Evolutionary conservation across 805 yeast species (phyloP).

Genomic region (Kuraishia molischiana): DNA sequence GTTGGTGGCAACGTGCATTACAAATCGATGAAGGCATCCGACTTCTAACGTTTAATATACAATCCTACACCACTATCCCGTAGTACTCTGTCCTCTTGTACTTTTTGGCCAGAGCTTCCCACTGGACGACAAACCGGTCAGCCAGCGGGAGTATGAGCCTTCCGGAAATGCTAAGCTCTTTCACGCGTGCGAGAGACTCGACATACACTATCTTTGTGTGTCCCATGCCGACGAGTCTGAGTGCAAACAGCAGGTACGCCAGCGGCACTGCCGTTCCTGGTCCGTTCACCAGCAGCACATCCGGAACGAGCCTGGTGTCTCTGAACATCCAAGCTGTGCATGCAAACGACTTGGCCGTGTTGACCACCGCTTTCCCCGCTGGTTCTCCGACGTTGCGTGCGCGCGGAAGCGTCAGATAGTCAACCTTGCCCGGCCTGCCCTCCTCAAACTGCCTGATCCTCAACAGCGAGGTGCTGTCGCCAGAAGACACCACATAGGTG

Average conservation of each 20-base stretch:
- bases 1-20: neutral
- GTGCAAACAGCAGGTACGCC: conserved; percentile 42
- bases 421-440: conserved; percentile 4
- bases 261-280: conserved; percentile 77
- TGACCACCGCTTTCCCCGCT: conserved; percentile 16
- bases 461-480: conserved; percentile 33
- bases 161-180: conserved; percentile 69
- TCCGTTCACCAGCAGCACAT: conserved; percentile 47
- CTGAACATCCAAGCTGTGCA: conserved; percentile 6
- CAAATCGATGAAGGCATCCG: conserved; percentile 1
- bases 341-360: conserved; percentile 23
- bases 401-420: conserved; percentile 22
- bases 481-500: conserved; percentile 28
- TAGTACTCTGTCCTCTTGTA: conserved; percentile 60
- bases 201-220: conserved; percentile 61
- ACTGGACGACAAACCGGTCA: conserved; percentile 81
- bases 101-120: conserved; percentile 51
- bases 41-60: neutral
- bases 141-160: conserved; percentile 56
- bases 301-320: conserved; percentile 11
- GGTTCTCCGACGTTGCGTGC: conserved; percentile 29
- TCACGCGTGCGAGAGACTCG: conserved; percentile 82
- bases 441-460: conserved; percentile 29
- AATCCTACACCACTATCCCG: conserved; percentile 59
- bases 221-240: conserved; percentile 37